Conservation (phyloP, 2,329 filamentous ascomycete species). For the Aspergillus aculeatinus region DNA sequence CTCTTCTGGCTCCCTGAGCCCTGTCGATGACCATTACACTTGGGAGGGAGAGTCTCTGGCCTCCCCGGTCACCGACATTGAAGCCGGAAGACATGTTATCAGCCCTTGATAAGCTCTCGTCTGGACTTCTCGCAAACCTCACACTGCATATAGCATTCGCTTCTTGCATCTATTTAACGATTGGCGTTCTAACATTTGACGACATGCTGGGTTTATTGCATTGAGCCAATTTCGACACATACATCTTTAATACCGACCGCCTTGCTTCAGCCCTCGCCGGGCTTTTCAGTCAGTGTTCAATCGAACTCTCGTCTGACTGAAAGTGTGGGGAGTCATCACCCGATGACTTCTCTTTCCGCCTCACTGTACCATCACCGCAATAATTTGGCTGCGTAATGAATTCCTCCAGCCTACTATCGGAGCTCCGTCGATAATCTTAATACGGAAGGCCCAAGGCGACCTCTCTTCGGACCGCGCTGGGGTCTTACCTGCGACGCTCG, state of each 20-base stretch:
- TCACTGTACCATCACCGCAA: conserved; percentile 37
- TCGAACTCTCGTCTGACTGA: conserved; percentile 15
- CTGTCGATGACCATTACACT: conserved; percentile 58
- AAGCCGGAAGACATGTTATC: conserved; percentile 37
- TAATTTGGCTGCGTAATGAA: conserved; percentile 18
- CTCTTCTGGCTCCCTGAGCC: conserved; percentile 64
- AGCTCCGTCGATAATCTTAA: conserved; percentile 42
- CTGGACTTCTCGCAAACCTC: conserved; percentile 12
- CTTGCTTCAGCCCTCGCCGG: conserved; percentile 16
- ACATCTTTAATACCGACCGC: conserved; percentile 37
- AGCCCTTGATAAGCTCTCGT: conserved; percentile 18
- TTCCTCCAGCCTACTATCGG: conserved; percentile 14
- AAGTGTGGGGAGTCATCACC: conserved; percentile 18
- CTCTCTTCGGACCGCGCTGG: neutral
- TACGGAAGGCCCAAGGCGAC: conserved; percentile 27
- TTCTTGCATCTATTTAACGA: conserved; percentile 33
- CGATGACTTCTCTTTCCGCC: conserved; percentile 19
- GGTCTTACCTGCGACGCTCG: conserved; percentile 37
- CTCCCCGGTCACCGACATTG: conserved; percentile 38
- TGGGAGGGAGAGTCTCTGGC: conserved; percentile 44
- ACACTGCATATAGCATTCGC: conserved; percentile 15
- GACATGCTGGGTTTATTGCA: conserved; percentile 40
- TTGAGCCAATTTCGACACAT: conserved; percentile 40
- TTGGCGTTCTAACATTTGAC: conserved; percentile 39
- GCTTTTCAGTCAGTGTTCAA: conserved; percentile 6